Evolutionary conservation across 371 early-diverging fungal species (phyloP).

Genomic region (Entomophthora muscae): DNA sequence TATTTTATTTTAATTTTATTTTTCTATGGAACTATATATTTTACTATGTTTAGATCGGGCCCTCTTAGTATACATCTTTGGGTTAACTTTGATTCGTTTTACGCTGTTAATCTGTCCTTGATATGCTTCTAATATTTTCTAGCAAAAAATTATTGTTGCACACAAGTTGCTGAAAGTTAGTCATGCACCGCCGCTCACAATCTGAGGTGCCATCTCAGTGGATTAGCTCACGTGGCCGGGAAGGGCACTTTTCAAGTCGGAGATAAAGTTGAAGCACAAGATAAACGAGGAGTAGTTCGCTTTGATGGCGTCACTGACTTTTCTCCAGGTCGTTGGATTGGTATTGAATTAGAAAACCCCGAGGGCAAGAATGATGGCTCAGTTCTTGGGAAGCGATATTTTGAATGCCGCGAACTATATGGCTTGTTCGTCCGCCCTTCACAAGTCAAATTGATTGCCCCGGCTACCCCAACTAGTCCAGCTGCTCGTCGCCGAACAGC

Average conservation of each 20-base stretch:
- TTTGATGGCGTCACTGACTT: slow-evolving; percentile 53
- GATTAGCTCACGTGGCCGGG: background rate
- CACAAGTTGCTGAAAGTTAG: too few relatives aligned
- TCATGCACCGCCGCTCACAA: background rate
- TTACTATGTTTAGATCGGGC: too few relatives aligned
- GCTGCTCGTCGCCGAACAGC: slow-evolving; percentile 1
- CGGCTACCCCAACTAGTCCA: slow-evolving; percentile 14
- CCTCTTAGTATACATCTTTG: too few relatives aligned
- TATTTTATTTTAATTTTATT: too few relatives aligned
- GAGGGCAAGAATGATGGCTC: slow-evolving; percentile 65
- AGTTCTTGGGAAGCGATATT: slow-evolving; percentile 62
- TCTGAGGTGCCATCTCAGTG: background rate
- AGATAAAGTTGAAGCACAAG: background rate
- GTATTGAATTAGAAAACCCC: slow-evolving; percentile 50
- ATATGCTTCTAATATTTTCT: too few relatives aligned
- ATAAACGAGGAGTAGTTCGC: slow-evolving; percentile 18
- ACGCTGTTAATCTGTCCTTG: too few relatives aligned
- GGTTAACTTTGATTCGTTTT: too few relatives aligned
- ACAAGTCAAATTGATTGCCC: slow-evolving; percentile 30
- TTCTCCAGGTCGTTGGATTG: slow-evolving; percentile 60
- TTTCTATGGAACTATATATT: too few relatives aligned
- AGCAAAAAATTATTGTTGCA: too few relatives aligned
- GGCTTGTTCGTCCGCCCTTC: slow-evolving; percentile 72
- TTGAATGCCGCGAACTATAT: slow-evolving; percentile 44
- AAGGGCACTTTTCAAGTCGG: background rate